Evolutionary conservation across 2,329 filamentous ascomycete species (phyloP).

Genomic region (Bertia moriformis): DNA sequence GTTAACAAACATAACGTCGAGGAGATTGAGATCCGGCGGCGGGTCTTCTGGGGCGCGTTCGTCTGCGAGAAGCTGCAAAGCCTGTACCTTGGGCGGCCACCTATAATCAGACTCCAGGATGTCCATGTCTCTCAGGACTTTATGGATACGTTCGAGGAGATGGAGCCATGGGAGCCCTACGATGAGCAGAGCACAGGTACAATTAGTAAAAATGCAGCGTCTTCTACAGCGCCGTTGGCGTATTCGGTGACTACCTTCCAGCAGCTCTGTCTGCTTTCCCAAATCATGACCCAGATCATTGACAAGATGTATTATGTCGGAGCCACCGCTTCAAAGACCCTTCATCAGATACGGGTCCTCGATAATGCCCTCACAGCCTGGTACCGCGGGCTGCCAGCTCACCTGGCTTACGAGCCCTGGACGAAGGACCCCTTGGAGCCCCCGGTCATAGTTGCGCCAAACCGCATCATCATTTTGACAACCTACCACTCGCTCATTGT

Average conservation of each 20-base stretch:
- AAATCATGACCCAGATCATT: slow-evolving; percentile 5
- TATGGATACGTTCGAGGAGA: slow-evolving; percentile 11
- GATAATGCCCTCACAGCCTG: slow-evolving; percentile 3
- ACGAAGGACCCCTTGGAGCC: not conserved
- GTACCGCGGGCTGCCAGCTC: slow-evolving; percentile 3
- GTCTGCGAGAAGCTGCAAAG: slow-evolving; percentile 14
- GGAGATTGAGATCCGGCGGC: slow-evolving; percentile 12
- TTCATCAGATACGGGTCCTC: slow-evolving; percentile 1
- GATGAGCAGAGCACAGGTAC: too few relatives aligned
- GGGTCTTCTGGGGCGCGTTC: slow-evolving; percentile 18
- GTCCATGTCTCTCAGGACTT: slow-evolving; percentile 9
- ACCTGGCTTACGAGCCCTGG: slow-evolving; percentile 3
- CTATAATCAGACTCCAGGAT: slow-evolving; percentile 8
- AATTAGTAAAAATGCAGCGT: not conserved
- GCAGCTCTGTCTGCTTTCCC: slow-evolving; percentile 4
- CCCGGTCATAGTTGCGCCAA: slow-evolving; percentile 2
- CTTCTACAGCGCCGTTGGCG: not conserved
- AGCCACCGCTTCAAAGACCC: slow-evolving; percentile 2
- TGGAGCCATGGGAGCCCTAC: slow-evolving; percentile 5
- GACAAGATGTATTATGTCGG: slow-evolving; percentile 4
- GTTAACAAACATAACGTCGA: slow-evolving; percentile 7
- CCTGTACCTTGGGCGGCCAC: slow-evolving; percentile 13
- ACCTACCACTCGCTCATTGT: not conserved
- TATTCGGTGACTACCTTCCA: slow-evolving; percentile 5
- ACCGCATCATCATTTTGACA: slow-evolving; percentile 5